Base-by-base conservation (phyloP, 257 asterid species). In the Leonotis leonurus region DNA sequence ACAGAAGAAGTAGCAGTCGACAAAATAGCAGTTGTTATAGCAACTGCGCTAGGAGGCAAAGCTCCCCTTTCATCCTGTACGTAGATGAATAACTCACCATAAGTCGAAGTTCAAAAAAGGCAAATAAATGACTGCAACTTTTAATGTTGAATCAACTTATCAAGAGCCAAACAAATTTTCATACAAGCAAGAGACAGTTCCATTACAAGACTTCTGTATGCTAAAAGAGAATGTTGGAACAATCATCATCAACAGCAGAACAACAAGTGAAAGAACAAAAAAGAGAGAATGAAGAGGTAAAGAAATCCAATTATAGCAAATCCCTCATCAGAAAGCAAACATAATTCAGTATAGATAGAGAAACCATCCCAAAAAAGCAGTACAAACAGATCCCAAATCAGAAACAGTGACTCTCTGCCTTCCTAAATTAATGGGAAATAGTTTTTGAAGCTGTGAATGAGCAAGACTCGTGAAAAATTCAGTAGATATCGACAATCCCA, bases 41-140 rank as follows among this genome's bases (percentile, higher is more conserved):
- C 78, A 72, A 73, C 88, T 40, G 82, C 41, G 73, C 52, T 72
- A 53, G 88, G 77, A 32, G 90, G 83, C 70, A 78, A 58, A 12
- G 22, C 80, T 45, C 82, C 86, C 70, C 87, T 76, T 58, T 77
- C 81, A 63, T 81, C 88, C 98, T 91, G 70, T 60, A 63, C 18
- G 3, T 25, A 20, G 43, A 73, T 74, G 25, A 73, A 48, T 57
- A 36, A 51, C 14, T 43, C 1, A 52, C 27, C 52, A 73, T 16
- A 44, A 41, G 41, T 39, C 12, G 14, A 36, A 24, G 45, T 30
- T 18, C 35, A 11, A 27, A 8, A 26, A 29, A 33, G 10, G 48
- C 20, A 58, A 55, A 64, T 29, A 5, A 29, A 37, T 3, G 13
- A 56, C 26, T 43, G 27, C 9, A 10, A 29, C 24, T 6, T 13